Base-by-base conservation (phyloP, 164 flowering plant species). In the Platanus orientalis region DNA sequence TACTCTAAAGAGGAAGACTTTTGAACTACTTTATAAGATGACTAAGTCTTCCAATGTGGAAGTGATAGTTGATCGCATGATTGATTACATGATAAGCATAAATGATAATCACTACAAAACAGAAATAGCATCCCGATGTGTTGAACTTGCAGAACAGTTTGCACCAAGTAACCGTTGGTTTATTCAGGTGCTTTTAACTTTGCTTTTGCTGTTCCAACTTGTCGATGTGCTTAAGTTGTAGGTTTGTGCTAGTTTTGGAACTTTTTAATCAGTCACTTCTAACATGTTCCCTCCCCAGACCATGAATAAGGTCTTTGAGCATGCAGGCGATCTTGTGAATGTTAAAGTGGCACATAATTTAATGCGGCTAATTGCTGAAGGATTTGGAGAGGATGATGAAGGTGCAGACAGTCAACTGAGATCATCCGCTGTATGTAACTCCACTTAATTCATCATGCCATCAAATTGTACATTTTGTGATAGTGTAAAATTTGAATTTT, bases 141-240 rank as follows among this genome's bases (percentile, higher is more conserved):
- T 95, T 60, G 94, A 90, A 63, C 94, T 95, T 73, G 97, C 97
- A 0, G 99, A 95, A 74, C 97, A 95, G 73, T 92, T 92, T 81
- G 97, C 99, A 26, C 97, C 97, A 27, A 92, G 94, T 69, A 95
- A 95, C 72, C 93, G 88, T 26, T 95, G 99, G 99, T 95, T 95
- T 72, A 95, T 95, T 65, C 92, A 85, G 96, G 99, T 91, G 71
- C 32, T 11, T n/a, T 56, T n/a, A 21, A 39, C 59, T n/a, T 52
- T 44, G 16, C 14, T 20, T 40, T 66, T 67, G 30, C 28, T 3
- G 17, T 28, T 54, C 49, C 40, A 51, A 3, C 30, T 36, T 30
- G 47, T 61, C 55, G 19, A 36, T 59, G 1, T 36, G 0, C 0
- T 16, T 25, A 17, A 39, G 7, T 28, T 56, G n/a, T 61, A 17